Conservation (phyloP, 345 rosid species). For the Viola odorata region DNA sequence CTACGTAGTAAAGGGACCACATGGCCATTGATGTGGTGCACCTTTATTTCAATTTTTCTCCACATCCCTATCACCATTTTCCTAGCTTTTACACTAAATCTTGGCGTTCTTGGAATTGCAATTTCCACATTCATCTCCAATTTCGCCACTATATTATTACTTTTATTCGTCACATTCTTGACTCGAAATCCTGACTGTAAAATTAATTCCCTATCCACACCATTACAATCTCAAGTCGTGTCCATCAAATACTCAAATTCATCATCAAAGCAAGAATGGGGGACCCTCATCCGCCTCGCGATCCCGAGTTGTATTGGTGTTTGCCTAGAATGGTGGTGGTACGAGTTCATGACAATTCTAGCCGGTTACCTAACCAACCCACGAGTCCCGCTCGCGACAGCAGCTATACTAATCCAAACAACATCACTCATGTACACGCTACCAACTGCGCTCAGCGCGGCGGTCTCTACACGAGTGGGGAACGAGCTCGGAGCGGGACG, state of each 20-base stretch:
- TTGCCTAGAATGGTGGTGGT: slow-evolving; percentile 99
- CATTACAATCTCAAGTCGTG: not conserved
- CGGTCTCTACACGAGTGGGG: slow-evolving; percentile 80
- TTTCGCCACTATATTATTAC: slow-evolving; percentile 54
- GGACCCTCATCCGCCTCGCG: slow-evolving; percentile 47
- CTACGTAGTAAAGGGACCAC: slow-evolving; percentile 76
- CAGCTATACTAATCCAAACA: slow-evolving; percentile 81
- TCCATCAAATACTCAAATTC: not conserved
- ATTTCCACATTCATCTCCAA: slow-evolving; percentile 56
- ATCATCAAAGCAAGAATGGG: slow-evolving; percentile 42
- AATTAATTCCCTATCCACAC: not conserved
- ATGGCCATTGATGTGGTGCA: slow-evolving; percentile 87
- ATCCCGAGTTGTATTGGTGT: slow-evolving; percentile 79
- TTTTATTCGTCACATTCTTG: slow-evolving; percentile 43
- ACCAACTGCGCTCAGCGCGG: slow-evolving; percentile 62
- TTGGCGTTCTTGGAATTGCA: slow-evolving; percentile 77
- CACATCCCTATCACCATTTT: slow-evolving; percentile 54
- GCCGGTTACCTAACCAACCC: slow-evolving; percentile 67
- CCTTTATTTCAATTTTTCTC: slow-evolving; percentile 44
- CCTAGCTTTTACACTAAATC: slow-evolving; percentile 45
- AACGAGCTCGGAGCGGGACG: slow-evolving; percentile 80
- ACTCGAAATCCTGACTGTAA: slow-evolving; percentile 7
- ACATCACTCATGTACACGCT: slow-evolving; percentile 80
- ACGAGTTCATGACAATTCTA: slow-evolving; percentile 83
- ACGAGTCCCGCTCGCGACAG: slow-evolving; percentile 49